phyloP scores from a whole-genome alignment of 306 rosid species.

The Ziziphus jujuba region DNA sequence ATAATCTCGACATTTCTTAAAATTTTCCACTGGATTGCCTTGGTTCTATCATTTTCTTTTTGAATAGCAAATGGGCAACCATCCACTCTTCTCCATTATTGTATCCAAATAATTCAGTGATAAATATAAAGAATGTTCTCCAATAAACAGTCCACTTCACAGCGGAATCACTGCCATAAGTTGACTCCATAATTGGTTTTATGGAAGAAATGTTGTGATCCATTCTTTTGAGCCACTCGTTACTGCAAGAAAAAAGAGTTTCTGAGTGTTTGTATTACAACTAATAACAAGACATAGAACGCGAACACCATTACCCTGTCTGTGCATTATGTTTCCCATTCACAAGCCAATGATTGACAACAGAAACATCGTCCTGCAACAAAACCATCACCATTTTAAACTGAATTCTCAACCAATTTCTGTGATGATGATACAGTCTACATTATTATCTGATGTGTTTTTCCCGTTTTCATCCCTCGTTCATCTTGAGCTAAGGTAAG shows the following conservation, averaged over 20 bases:
- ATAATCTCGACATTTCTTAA: too few relatives aligned
- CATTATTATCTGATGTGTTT: too few relatives aligned
- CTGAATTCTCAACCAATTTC: too few relatives aligned
- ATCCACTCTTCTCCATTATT: slow-evolving; percentile 93
- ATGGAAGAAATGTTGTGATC: slow-evolving; percentile 46
- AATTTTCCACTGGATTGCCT: too few relatives aligned
- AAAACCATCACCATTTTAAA: not conserved
- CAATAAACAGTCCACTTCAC: slow-evolving; percentile 90
- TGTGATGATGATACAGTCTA: too few relatives aligned
- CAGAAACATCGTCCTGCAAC: slow-evolving; percentile 70
- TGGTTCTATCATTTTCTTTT: slow-evolving; percentile 13
- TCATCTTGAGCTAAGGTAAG: not conserved
- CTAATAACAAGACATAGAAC: not conserved
- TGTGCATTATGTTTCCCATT: slow-evolving; percentile 81
- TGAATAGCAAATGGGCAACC: slow-evolving; percentile 74
- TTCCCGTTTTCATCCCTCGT: too few relatives aligned
- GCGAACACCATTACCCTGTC: slow-evolving; percentile 53
- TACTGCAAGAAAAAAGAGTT: slow-evolving; percentile 52
- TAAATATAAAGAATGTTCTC: slow-evolving; percentile 89
- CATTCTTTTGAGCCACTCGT: slow-evolving; percentile 97
- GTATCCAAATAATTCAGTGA: slow-evolving; percentile 82
- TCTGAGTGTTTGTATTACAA: slow-evolving; percentile 2
- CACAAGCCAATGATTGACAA: slow-evolving; percentile 85
- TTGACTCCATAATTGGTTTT: slow-evolving; percentile 81
- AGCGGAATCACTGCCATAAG: slow-evolving; percentile 79